Percentiles rank a stretch among this genome's conserved stretches.
Evolutionary conservation across 495 filamentous ascomycete species (phyloP).

Genomic region (Xylaria venustula): DNA sequence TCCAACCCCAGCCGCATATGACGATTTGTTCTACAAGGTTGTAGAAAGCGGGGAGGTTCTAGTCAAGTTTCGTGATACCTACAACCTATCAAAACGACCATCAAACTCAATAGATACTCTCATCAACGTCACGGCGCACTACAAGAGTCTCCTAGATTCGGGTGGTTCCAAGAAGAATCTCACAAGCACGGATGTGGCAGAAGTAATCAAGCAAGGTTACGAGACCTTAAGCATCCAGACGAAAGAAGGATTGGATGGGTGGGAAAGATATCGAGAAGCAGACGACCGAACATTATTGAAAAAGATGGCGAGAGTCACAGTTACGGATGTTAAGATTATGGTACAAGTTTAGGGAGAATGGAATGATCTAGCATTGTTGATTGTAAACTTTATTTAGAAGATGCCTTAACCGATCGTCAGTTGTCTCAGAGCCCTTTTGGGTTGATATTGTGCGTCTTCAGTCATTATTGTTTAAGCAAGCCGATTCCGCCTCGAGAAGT

Average conservation of each 20-base stretch:
- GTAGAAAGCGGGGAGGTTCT: conserved; percentile 88
- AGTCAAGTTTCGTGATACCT: conserved; percentile 77
- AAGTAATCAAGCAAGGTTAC: conserved; percentile 93
- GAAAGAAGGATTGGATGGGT: conserved; percentile 77
- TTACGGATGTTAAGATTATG: conserved; percentile 59
- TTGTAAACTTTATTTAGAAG: not conserved
- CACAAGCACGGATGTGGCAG: conserved; percentile 78
- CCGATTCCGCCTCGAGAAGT: no score
- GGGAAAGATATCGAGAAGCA: conserved; percentile 74
- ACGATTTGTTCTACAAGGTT: conserved; percentile 97
- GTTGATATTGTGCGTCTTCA: not conserved
- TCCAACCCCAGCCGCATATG: conserved; percentile 84
- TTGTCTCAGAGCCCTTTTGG: not conserved
- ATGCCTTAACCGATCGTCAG: not conserved
- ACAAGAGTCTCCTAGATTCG: conserved; percentile 75
- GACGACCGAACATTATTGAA: conserved; percentile 79
- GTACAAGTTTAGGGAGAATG: conserved; percentile 32
- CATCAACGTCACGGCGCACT: conserved; percentile 81
- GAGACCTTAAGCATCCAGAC: conserved; percentile 87
- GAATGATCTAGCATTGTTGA: conserved; percentile 6
- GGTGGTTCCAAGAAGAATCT: conserved; percentile 60
- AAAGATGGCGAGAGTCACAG: conserved; percentile 75
- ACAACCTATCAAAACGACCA: conserved; percentile 51
- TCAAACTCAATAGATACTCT: conserved; percentile 77
- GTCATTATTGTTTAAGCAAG: not conserved